Evolutionary conservation across 2,329 filamentous ascomycete genomes (phyloP).

Genomic region (Xylariaceae sp.): DNA sequence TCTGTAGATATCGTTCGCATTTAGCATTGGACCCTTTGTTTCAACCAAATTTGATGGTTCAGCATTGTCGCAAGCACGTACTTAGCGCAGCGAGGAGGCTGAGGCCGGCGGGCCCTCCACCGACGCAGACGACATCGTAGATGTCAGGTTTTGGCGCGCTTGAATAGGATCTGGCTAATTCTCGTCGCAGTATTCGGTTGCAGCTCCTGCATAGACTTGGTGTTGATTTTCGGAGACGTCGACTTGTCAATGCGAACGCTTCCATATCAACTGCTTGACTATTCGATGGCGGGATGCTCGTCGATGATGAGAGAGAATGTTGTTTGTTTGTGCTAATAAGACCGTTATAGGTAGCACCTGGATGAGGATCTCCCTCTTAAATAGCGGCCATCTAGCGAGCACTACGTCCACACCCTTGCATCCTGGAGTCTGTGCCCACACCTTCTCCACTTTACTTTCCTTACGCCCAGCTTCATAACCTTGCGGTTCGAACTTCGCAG

Average conservation of each 20-base stretch:
- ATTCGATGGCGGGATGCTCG: not conserved
- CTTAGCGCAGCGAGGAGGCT: conserved; percentile 74
- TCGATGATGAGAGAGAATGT: conserved; percentile 3
- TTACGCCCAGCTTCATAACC: too few species aligned
- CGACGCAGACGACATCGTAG: conserved; percentile 90
- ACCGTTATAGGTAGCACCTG: too few species aligned
- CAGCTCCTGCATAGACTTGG: conserved; percentile 44
- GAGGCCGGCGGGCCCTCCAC: conserved; percentile 83
- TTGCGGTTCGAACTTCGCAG: too few species aligned
- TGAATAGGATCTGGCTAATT: conserved; percentile 41
- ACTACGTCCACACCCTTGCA: too few species aligned
- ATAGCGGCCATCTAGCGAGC: too few species aligned
- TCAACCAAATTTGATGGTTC: not conserved
- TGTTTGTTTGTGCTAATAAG: not conserved
- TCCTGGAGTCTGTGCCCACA: too few species aligned
- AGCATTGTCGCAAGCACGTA: conserved; percentile 39
- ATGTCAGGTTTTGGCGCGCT: conserved; percentile 58
- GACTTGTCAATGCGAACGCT: conserved; percentile 20
- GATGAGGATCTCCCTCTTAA: too few species aligned
- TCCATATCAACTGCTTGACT: conserved; percentile 25
- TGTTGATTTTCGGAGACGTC: conserved; percentile 23
- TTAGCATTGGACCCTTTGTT: conserved; percentile 6
- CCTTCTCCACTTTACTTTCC: too few species aligned
- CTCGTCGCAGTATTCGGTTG: conserved; percentile 37
- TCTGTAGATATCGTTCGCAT: conserved; percentile 45